Evolutionary conservation across 1,284 basidiomycete species (phyloP), one percentile per base, ranked within the genome.

Genomic region (Boletus austroedulis): DNA sequence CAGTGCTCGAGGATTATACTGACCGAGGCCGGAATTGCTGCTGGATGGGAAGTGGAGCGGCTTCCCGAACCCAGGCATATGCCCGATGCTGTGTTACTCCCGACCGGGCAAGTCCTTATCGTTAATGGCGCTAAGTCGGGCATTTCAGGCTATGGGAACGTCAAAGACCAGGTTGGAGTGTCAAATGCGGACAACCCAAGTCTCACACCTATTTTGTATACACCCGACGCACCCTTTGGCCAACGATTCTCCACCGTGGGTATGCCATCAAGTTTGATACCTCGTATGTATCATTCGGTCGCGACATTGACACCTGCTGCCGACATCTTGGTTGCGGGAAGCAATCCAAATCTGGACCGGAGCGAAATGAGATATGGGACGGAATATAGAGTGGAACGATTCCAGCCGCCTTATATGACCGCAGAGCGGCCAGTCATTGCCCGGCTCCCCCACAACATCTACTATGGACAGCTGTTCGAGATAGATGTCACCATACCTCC

Each of bases 61-160:
- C 90, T 94, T 84, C 89, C 90, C 0, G 71, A 84, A 50, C 79
- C 86, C 36, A 82, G 91, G 23, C 79, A 83, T 15, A 94, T 94
- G 92, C 82, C 84, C 2, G 89, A 93, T 67, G 84, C 85, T n/a
- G 82, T 95, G 28, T 79, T 93, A 23, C 83, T 94, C 34, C 93
- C 94, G 4, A 89, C 85, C 31, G 93, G 92, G 29, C 73, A 87
- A 55, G 76, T 94, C 28, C 62, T 93, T 50, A 83, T 94, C 69
- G 80, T 92, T 60, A 94, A 94, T 67, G 91, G 90, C 14, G 92
- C 84, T 3, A 77, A 77, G 26, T 79, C 82, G 17, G 92, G 92
- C 1, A 87, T 92, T 55, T 89, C 90, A 43, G 93, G 92, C 45
- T 95, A 94, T 67, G 88, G 89, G 23, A 95, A 95, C 67, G 89